phyloP scores from a whole-genome alignment of 2,329 filamentous ascomycete species.

The Neoscytalidium dimidiatum region DNA sequence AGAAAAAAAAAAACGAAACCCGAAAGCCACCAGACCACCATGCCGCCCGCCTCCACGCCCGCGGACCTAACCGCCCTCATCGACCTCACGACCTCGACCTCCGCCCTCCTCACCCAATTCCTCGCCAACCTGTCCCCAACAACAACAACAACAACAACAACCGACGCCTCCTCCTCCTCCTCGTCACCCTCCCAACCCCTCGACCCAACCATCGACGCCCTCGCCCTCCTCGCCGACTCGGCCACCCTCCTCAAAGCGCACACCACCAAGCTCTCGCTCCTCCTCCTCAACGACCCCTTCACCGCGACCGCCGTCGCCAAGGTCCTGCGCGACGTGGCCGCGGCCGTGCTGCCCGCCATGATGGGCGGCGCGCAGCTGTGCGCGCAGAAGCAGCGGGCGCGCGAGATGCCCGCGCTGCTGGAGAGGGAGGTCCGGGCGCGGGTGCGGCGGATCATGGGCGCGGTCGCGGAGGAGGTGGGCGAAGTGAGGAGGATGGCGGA shows the following conservation, averaged over 20 bases:
- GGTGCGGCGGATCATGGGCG: slow-evolving; percentile 61
- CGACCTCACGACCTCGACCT: slow-evolving; percentile 37
- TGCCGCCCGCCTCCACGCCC: not conserved
- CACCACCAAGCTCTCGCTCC: slow-evolving; percentile 81
- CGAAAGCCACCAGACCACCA: not conserved
- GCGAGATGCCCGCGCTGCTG: slow-evolving; percentile 45
- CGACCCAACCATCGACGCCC: slow-evolving; percentile 42
- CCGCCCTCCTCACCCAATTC: slow-evolving; percentile 37
- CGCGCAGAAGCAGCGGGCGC: slow-evolving; percentile 42
- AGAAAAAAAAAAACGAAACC: not conserved
- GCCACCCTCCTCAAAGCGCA: slow-evolving; percentile 77
- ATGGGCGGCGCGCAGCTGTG: slow-evolving; percentile 60
- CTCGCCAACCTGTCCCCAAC: slow-evolving; percentile 21
- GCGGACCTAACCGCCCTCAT: slow-evolving; percentile 32
- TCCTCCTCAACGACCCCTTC: slow-evolving; percentile 85
- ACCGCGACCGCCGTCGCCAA: slow-evolving; percentile 73
- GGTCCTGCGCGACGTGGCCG: slow-evolving; percentile 71
- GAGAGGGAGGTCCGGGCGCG: slow-evolving; percentile 64
- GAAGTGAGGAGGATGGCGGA: slow-evolving; percentile 29
- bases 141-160: not conserved
- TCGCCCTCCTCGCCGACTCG: slow-evolving; percentile 71
- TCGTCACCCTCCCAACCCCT: not conserved
- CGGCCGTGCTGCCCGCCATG: slow-evolving; percentile 72
- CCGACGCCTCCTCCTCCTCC: not conserved
- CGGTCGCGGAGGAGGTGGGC: slow-evolving; percentile 59